These are phyloP conservation scores for Metschnikowia baotianmanensis DNA, from an alignment of 805 yeast genomes.

Conservation along the genomic window DNA sequence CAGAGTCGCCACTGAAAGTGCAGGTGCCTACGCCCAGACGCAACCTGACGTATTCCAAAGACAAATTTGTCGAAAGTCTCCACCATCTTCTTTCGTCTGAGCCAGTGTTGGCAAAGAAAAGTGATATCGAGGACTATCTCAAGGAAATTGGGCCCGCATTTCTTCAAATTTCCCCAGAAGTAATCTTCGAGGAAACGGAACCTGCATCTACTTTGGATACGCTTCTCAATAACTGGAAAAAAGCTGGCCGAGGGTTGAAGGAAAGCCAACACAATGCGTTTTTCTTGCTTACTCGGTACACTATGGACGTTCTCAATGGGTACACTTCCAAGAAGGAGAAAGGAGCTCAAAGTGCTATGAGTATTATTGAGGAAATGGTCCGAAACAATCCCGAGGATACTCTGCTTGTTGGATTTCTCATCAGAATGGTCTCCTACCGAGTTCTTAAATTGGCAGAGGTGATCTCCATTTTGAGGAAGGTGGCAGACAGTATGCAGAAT, in stretches of 20 bases:
- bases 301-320: background rate
- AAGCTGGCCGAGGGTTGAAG: background rate
- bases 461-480: slow-evolving; percentile 9
- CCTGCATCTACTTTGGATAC: background rate
- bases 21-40: slow-evolving; percentile 20
- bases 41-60: slow-evolving; percentile 22
- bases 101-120: background rate
- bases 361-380: background rate
- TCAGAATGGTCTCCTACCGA: slow-evolving; percentile 19
- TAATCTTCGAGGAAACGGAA: background rate
- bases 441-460: slow-evolving; percentile 18
- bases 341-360: background rate
- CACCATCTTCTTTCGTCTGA: slow-evolving; percentile 19
- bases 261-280: slow-evolving; percentile 17
- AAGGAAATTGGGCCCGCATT: background rate
- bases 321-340: background rate
- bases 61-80: slow-evolving; percentile 29
- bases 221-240: background rate
- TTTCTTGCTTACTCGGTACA: slow-evolving; percentile 18
- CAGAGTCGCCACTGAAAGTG: slow-evolving; percentile 38
- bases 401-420: slow-evolving; percentile 10
- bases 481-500: too few species aligned
- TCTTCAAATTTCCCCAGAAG: background rate
- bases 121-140: slow-evolving; percentile 2
- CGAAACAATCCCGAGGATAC: background rate